Percentiles rank a stretch among this genome's conserved stretches.
These are phyloP conservation scores for Komagataella populi DNA, from an alignment of 805 yeast species.

Conservation along the genomic window DNA sequence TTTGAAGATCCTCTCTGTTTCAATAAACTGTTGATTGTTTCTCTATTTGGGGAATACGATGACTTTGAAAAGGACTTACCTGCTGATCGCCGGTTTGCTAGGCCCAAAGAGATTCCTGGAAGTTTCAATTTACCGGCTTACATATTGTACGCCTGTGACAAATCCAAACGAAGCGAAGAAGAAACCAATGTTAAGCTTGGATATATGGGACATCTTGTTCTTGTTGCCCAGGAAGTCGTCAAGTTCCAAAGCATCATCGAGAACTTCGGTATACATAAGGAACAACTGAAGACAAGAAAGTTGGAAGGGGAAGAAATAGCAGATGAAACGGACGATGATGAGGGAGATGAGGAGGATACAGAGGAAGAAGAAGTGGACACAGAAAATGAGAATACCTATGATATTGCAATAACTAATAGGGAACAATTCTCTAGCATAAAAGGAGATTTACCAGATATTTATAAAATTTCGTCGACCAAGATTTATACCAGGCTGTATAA, in stretches of 20 bases:
- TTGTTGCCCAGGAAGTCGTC: constrained; percentile 46
- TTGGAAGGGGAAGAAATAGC: constrained; percentile 9
- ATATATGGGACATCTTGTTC: constrained; percentile 44
- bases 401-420: not conserved
- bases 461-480: not conserved
- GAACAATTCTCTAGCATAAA: constrained; percentile 3
- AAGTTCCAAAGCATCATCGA: constrained; percentile 28
- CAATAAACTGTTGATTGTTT: constrained; percentile 21
- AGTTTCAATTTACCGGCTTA: constrained; percentile 17
- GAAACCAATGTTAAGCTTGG: constrained; percentile 33
- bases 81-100: not conserved
- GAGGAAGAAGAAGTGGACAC: not conserved
- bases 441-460: not conserved
- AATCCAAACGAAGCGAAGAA: constrained; percentile 18
- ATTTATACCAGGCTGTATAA: not conserved
- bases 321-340: not conserved
- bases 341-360: not conserved
- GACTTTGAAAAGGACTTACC: constrained; percentile 7
- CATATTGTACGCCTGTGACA: constrained; percentile 14
- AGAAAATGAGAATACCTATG: not conserved
- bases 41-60: constrained; percentile 17
- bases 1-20: constrained; percentile 18
- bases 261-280: constrained; percentile 18
- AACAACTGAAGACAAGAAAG: constrained; percentile 16
- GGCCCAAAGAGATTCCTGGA: constrained; percentile 11